These are phyloP conservation scores for Chimonanthus salicifolius DNA, from an alignment of 164 flowering plant species.

Conservation along the genomic window DNA sequence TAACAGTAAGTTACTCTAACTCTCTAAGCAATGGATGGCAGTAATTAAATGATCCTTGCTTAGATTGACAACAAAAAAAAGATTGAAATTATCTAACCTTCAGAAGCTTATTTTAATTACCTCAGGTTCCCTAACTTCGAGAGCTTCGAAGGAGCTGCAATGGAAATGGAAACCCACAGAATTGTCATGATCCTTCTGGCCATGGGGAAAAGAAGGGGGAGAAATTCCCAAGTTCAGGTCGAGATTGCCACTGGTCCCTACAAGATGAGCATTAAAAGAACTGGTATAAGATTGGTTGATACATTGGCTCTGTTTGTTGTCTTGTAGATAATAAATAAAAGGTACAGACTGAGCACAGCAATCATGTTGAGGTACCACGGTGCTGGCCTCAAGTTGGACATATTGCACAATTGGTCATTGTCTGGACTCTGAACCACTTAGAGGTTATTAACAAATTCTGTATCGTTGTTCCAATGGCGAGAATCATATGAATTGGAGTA, in stretches of 20 bases:
- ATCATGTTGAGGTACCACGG: neutral
- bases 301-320: neutral
- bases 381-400: no score
- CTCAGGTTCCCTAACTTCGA: constrained; percentile 26
- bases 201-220: constrained; percentile 27
- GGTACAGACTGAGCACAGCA: neutral
- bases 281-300: neutral
- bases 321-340: neutral
- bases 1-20: neutral
- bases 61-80: neutral
- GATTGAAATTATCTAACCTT: no score
- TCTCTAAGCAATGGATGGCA: neutral
- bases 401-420: no score
- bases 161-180: constrained; percentile 20
- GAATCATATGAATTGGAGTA: no score
- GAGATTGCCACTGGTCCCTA: constrained; percentile 42
- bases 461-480: no score
- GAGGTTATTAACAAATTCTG: no score
- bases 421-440: no score
- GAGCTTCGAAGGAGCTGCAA: constrained; percentile 23
- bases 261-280: constrained; percentile 3
- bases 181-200: constrained; percentile 16
- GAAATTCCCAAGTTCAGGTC: constrained; percentile 66
- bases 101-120: constrained; percentile 21
- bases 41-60: neutral